Conservation (phyloP, 2,329 filamentous ascomycete genomes). For the Pleomassaria siparia region DNA sequence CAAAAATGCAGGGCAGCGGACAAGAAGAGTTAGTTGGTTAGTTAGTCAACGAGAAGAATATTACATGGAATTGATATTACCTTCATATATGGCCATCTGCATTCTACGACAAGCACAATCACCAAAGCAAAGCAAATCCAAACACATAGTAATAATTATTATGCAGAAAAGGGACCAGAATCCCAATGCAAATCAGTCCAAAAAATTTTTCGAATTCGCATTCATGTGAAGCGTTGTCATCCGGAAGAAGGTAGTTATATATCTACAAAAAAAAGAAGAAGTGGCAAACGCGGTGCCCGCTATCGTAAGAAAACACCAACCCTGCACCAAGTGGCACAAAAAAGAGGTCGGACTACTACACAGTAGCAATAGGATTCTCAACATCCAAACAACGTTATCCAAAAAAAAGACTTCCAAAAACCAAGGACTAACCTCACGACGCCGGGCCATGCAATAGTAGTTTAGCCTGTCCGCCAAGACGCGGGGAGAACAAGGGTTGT, state of each 20-base stretch:
- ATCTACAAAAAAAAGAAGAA: background rate
- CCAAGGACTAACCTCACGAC: background rate
- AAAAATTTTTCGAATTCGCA: background rate
- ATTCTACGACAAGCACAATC: too few species aligned
- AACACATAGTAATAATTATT: too few species aligned
- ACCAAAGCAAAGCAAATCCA: too few species aligned
- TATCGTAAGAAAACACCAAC: too few species aligned
- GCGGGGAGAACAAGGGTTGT: background rate
- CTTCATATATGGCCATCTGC: too few species aligned
- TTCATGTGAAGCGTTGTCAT: background rate
- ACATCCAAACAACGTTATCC: background rate
- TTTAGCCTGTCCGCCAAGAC: background rate
- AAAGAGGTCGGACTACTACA: background rate
- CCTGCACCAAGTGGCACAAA: background rate
- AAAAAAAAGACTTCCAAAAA: background rate
- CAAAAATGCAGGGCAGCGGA: too few species aligned
- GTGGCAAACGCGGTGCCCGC: too few species aligned
- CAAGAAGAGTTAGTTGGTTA: too few species aligned
- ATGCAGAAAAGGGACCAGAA: background rate
- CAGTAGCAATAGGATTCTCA: constrained; percentile 1
- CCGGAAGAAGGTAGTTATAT: background rate
- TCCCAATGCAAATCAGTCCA: background rate
- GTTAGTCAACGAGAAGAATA: too few species aligned
- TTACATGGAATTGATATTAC: too few species aligned
- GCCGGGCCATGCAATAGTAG: constrained; percentile 8